Base-by-base conservation (phyloP, 805 yeast species). In the Starmerella vaccinii region DNA sequence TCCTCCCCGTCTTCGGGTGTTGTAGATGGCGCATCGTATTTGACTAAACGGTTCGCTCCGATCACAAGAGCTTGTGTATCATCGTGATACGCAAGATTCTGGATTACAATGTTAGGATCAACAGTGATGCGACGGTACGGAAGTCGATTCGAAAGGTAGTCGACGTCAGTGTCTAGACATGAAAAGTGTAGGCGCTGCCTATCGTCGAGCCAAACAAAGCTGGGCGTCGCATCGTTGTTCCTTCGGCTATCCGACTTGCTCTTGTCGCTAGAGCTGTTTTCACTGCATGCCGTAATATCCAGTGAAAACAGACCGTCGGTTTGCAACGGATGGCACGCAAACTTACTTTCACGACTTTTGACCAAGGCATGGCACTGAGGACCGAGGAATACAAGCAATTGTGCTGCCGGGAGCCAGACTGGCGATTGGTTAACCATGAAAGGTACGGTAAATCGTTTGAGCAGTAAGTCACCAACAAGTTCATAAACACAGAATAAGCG, bases 401-500 rank as follows among this genome's bases (percentile, higher is more conserved):
- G 42, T 13, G 24, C 21, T 2, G 22, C 29, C 8, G 41, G 34
- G 19, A 57, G 29, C 35, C 30, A 47, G 1, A 57, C 46, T 6
- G 56, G 55, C 13, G 56, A 50, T 30, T 47, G 53, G 26, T 52
- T 51, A 12, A 57, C 56, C 9, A 26, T 46, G 29, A 57, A 52
- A 4, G 56, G 59, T 7, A 52, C 45, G 4, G 55, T 39, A 37
- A 23, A 56, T 10, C 57, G 34, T 27, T 55, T 57, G 18, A 56
- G 18, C 15, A 52, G 52, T 13, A 13, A 16, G 35, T 34, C 34
- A 13, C 29, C 47, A 19, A 46, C 7, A 10, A 39, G 47, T 34
- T 54, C 56, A 46, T 60, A 59, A 4, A 59, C 41, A 1, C 51
- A 51, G 23, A 57, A 44, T 3, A 53, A 4, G 24, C 56, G 55